Evolutionary conservation across 768 basidiomycete species (phyloP).

Genomic region (Sutorius australiensis): DNA sequence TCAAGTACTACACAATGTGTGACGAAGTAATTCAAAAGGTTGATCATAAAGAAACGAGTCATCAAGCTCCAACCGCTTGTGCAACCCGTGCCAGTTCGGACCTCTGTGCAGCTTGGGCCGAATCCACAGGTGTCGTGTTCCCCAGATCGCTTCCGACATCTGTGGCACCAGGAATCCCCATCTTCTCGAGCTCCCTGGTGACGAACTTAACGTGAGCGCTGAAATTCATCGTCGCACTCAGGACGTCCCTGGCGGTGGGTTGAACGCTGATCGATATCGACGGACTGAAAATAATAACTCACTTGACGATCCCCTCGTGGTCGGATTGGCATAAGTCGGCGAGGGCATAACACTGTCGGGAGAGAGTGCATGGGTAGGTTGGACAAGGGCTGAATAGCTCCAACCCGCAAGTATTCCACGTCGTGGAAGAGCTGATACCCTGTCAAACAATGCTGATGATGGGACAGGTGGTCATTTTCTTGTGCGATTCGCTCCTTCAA

Average conservation of each 20-base stretch:
- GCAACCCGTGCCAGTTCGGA: constrained; percentile 23
- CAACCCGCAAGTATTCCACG: too few species aligned
- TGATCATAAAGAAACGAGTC: not conserved
- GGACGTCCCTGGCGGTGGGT: constrained; percentile 42
- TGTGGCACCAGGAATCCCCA: constrained; percentile 23
- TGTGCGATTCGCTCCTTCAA: too few species aligned
- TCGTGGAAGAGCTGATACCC: too few species aligned
- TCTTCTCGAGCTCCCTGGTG: constrained; percentile 56
- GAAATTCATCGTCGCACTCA: constrained; percentile 60
- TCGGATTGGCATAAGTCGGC: too few species aligned
- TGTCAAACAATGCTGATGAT: too few species aligned
- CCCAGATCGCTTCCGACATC: not conserved
- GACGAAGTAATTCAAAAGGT: constrained; percentile 1
- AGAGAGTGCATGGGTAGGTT: too few species aligned
- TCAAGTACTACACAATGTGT: not conserved
- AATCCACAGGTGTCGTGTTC: not conserved
- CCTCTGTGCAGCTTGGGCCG: constrained; percentile 9
- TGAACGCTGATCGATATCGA: constrained; percentile 1
- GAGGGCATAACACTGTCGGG: too few species aligned
- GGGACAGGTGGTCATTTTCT: too few species aligned
- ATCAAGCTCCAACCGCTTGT: constrained; percentile 17
- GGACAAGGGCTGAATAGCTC: too few species aligned
- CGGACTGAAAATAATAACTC: constrained; percentile 13
- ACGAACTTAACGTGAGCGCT: constrained; percentile 70
- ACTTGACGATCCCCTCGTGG: constrained; percentile 63